Evolutionary conservation across 2,329 filamentous ascomycete species (phyloP).

Genomic region (Scorias spongiosa): DNA sequence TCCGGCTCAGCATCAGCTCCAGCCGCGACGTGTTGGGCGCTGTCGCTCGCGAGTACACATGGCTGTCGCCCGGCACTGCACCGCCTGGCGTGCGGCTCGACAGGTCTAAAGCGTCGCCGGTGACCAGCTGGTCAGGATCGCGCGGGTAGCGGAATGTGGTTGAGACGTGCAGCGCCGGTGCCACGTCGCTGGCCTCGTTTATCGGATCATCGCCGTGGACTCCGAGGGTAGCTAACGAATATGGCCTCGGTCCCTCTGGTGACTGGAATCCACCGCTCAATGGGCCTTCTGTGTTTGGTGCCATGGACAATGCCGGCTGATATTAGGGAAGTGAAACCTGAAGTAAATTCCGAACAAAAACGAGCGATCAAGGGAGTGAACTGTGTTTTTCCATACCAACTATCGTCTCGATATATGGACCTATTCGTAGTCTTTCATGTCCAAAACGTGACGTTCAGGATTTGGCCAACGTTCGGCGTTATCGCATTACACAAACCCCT

Average conservation of each 20-base stretch:
- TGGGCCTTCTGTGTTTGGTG: too few species aligned
- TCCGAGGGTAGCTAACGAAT: constrained; percentile 17
- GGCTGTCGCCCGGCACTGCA: constrained; percentile 40
- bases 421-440: too few species aligned
- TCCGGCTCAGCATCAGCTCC: constrained; percentile 61
- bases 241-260: constrained; percentile 1
- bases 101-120: constrained; percentile 12
- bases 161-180: constrained; percentile 77
- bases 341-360: too few species aligned
- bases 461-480: too few species aligned
- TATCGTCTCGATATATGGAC: too few species aligned
- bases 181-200: constrained; percentile 47
- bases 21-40: constrained; percentile 72
- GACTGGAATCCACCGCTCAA: too few species aligned
- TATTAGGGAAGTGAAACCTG: too few species aligned
- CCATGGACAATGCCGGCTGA: background rate
- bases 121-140: constrained; percentile 49
- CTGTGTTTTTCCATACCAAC: too few species aligned
- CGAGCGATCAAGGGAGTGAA: too few species aligned
- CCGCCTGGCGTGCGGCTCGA: constrained; percentile 13
- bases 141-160: constrained; percentile 75
- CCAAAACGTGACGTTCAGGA: too few species aligned
- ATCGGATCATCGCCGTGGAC: constrained; percentile 22
- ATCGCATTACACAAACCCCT: too few species aligned
- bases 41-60: constrained; percentile 70